Evolutionary conservation across 1,284 basidiomycete genomes (phyloP), one percentile per base, ranked within the genome.

Genomic region (Crucibulum parvulum): DNA sequence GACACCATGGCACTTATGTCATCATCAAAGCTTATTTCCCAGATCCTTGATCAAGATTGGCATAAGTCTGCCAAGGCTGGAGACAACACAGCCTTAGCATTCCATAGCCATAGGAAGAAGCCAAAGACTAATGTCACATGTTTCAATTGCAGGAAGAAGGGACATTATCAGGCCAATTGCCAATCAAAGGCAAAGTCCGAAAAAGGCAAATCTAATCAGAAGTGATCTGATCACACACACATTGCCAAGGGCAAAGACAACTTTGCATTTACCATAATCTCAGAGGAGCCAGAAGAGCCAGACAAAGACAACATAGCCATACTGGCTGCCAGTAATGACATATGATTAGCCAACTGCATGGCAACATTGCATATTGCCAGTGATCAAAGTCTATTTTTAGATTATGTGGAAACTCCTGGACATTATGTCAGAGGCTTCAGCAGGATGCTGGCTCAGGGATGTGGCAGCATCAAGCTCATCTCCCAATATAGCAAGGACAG

Each of bases 151-250:
- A 16, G 47, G 2, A 8, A 50, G 8, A 9, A 15, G 13, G 24
- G 47, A 11, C 47, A 50, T 7, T 34, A 34, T n/a, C 31, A 50
- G n/a, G 9, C 47, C 6, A 16, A 0, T 11, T 46, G 1, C 56
- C 62, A 1, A 73, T 72, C 3, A 76, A 31, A 31, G 31, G 31
- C 31, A 31, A 35, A 1, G 39, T 56, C 6, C 31, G 5, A 11
- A 3, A 34, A 50, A 15, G 8, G 24, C 31, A 50, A 50, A 34
- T 43, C 41, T 13, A 43, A 43, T 16, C 41, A 16, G 13, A 16
- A 16, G 41, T 3, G 16, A 13, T 43, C 41, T 13, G 13, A 43
- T 15, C 41, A 43, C 41, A 6, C 3, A 1, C 41, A 43, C 16
- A 50, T 34, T 34, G 31, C 47, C 8, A 11, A 50, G 6, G 2